These are phyloP conservation scores for Thamnidium elegans DNA, from an alignment of 192 early-diverging fungal genomes.

Conservation along the genomic window DNA sequence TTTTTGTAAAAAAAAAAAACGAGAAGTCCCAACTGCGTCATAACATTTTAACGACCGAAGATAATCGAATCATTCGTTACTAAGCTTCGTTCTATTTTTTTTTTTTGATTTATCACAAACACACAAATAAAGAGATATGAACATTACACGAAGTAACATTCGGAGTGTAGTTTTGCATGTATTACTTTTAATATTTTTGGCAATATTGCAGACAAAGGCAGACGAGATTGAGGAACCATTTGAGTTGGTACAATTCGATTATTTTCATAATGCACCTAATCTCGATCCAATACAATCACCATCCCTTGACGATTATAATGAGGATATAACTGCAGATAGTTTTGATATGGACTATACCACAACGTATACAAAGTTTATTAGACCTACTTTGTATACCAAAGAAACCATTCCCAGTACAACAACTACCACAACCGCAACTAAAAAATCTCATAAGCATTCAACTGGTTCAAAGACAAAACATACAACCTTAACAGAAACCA, in stretches of 20 bases:
- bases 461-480: background rate
- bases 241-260: background rate
- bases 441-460: background rate
- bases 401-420: background rate
- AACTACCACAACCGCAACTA: background rate
- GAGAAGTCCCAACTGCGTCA: no score
- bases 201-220: conserved; percentile 5
- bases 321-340: no score
- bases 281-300: conserved; percentile 9
- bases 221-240: background rate
- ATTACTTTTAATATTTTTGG: conserved; percentile 13
- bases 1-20: no score
- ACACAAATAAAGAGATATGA: no score
- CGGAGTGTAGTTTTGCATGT: conserved; percentile 7
- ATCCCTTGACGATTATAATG: background rate
- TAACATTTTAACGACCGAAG: no score
- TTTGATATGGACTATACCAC: background rate
- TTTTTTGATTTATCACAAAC: no score
- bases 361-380: no score
- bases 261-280: background rate
- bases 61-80: no score
- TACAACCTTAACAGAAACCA: background rate
- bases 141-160: background rate
- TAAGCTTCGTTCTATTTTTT: no score
- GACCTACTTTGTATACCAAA: background rate